Base-by-base conservation (phyloP, 2,329 filamentous ascomycete species). In the Sphaerostilbella broomeana region DNA sequence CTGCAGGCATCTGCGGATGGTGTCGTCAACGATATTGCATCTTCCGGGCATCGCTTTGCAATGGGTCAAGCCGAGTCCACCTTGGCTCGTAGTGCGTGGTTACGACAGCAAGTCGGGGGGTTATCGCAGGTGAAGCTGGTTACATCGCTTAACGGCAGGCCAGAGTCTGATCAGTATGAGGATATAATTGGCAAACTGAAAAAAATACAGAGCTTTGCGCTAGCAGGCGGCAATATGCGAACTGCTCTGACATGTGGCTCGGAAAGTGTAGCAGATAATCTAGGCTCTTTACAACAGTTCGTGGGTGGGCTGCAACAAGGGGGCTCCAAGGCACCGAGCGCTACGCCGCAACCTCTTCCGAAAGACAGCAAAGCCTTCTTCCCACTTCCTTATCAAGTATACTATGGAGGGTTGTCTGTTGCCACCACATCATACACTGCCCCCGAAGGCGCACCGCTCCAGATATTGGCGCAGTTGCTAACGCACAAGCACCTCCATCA, bases 401-500 rank as follows among this genome's bases (percentile, higher is more conserved):
- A 94, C 59, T 97, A 97, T 58, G 87, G 90, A 6, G 84, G 82
- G 12, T 72, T 92, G 30, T 83, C 87, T 13, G 65, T 95, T 11
- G 81, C 85, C 6, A 94, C 90, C 1, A 83, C 84, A 0, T 85
- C 89, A 0, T 98, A 95, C 62, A 81, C 79, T 4, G 77, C 85
- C 29, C 61, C 79, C 0, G 74, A 84, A 37, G 81, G 84, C 27
- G 86, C 92, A 1, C 76, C 88, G 1, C 78, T 97, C 12, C 87
- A 90, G 53, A 84, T 97, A 27, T 78, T 98, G 16, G 81, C 89
- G 10, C 87, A 95, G 59, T 77, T 98, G 13, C 75, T 98, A 21
- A 97, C 90, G 0, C 90, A 98, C 67, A 95, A 95, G 63, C 86
- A 95, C 57, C 72, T 98, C 19, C 92, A 98, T 58, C 90, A 94